A percentile compares a stretch with the other conserved stretches of the same genome.
These are phyloP conservation scores for Ceratocystis alfenasii DNA, from an alignment of 2,329 filamentous ascomycete species.

Conservation along the genomic window DNA sequence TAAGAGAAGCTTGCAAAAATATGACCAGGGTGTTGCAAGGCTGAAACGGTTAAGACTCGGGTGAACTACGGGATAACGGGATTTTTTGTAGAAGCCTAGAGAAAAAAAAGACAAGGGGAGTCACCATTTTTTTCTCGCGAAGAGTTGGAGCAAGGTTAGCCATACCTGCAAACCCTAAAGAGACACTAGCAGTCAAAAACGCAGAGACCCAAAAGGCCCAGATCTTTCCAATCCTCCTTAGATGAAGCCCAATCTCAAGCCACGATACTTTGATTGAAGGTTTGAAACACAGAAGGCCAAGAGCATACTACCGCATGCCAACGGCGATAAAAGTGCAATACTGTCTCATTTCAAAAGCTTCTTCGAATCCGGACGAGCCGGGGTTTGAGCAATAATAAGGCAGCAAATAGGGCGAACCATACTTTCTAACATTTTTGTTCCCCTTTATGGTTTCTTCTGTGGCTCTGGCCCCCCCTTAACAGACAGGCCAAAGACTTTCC, in stretches of 20 bases:
- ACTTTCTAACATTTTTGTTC: background rate
- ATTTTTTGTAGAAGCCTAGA: background rate
- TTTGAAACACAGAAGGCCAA: conserved; percentile 4
- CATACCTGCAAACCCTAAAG: background rate
- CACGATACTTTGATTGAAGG: conserved; percentile 3
- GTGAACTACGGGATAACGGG: background rate
- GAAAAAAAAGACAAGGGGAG: background rate
- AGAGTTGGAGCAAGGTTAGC: background rate
- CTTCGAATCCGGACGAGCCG: background rate
- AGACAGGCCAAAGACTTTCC: background rate
- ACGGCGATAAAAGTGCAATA: background rate
- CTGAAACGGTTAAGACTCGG: conserved; percentile 15
- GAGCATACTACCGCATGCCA: background rate
- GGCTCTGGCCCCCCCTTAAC: background rate
- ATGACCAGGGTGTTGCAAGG: conserved; percentile 13
- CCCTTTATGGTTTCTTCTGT: background rate
- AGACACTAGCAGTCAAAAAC: background rate
- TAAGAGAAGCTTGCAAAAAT: conserved; percentile 11
- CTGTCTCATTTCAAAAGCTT: background rate
- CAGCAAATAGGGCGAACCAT: background rate
- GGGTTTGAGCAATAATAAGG: background rate
- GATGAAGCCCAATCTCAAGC: background rate
- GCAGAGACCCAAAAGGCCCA: background rate
- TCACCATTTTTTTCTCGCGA: background rate
- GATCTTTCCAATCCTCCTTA: background rate